Evolutionary conservation across 352 stramenopile species (phyloP).

Genomic region (Phytophthora parvispora): DNA sequence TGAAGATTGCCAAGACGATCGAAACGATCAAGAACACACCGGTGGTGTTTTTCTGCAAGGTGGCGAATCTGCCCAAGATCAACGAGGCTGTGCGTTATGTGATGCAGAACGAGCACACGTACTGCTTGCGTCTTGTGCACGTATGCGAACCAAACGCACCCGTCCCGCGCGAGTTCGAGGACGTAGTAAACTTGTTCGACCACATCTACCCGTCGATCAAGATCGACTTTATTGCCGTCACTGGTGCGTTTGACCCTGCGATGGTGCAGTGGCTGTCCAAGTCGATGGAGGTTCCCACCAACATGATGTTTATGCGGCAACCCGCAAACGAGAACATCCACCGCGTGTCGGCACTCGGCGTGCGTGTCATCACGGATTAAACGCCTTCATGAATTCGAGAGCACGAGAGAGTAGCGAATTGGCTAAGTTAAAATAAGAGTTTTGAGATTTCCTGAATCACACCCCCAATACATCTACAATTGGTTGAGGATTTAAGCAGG

Average conservation of each 20-base stretch:
- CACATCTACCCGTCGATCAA: conserved; percentile 93
- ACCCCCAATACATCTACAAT: no score
- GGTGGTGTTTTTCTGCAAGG: conserved; percentile 94
- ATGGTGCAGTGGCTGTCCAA: conserved; percentile 88
- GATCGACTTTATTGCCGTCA: conserved; percentile 89
- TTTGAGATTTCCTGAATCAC: no score
- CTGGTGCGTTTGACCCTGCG: conserved; percentile 71
- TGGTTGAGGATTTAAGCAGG: no score
- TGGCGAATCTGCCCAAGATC: conserved; percentile 87
- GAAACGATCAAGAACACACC: conserved; percentile 83
- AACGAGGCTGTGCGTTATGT: conserved; percentile 95
- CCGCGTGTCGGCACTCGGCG: conserved; percentile 75
- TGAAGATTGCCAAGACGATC: conserved; percentile 79
- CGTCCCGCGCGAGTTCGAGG: conserved; percentile 43
- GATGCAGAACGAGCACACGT: conserved; percentile 89
- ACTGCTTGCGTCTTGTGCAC: conserved; percentile 91
- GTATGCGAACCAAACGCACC: conserved; percentile 40
- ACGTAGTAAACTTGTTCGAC: conserved; percentile 86
- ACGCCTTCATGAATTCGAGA: background rate
- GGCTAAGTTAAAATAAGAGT: background rate
- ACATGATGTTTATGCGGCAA: conserved; percentile 94
- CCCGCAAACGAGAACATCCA: conserved; percentile 82
- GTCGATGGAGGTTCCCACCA: conserved; percentile 77
- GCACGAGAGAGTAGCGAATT: background rate
- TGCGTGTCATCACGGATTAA: conserved; percentile 84